Percentiles rank a stretch among this genome's conserved stretches.
phyloP scores from a whole-genome alignment of 306 rosid genomes.

The Myrica gale region DNA sequence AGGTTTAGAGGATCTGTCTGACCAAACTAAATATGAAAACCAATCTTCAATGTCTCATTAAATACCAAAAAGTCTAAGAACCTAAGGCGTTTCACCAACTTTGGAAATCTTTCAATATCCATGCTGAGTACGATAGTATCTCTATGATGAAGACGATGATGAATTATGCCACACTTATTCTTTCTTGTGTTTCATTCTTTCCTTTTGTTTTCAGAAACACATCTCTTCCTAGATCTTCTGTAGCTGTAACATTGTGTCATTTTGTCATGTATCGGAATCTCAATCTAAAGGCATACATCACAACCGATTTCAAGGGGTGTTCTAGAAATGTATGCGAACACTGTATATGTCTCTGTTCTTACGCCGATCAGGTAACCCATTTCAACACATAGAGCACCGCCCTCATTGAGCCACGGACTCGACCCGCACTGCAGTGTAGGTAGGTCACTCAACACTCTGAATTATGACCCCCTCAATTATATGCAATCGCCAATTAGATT shows the following conservation, averaged over 20 bases:
- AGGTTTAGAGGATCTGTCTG: constrained; percentile 49
- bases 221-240: constrained; percentile 62
- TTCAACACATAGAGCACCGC: constrained; percentile 73
- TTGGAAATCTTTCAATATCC: constrained; percentile 63
- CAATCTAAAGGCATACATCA: constrained; percentile 48
- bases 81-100: constrained; percentile 39
- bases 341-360: constrained; percentile 21
- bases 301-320: constrained; percentile 28
- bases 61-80: constrained; percentile 41
- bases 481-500: constrained; percentile 23
- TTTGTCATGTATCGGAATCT: constrained; percentile 23
- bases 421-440: constrained; percentile 29
- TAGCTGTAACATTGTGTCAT: constrained; percentile 24
- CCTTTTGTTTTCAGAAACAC: constrained; percentile 31
- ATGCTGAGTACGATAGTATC: constrained; percentile 54
- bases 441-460: constrained; percentile 56
- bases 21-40: constrained; percentile 41
- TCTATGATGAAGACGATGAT: constrained; percentile 26
- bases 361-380: constrained; percentile 37
- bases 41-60: constrained; percentile 47
- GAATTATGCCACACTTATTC: constrained; percentile 28
- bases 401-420: constrained; percentile 97
- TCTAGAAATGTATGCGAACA: constrained; percentile 46
- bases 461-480: constrained; percentile 40
- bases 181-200: constrained; percentile 31